Percentiles rank a stretch among this genome's conserved stretches.
Conservation (phyloP, 805 yeast genomes). For the Cyberlindnera veronae region DNA sequence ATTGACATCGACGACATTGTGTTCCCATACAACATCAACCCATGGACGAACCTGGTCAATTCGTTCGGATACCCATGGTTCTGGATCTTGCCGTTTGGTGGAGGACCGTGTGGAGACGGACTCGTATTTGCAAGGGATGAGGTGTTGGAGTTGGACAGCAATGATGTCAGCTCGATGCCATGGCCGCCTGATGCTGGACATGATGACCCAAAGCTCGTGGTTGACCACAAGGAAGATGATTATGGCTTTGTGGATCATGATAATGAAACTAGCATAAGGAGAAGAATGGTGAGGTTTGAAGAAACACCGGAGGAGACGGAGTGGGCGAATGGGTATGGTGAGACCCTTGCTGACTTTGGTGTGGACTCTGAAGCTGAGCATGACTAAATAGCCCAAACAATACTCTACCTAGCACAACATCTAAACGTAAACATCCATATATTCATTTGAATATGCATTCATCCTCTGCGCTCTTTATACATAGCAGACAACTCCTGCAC, state of each 20-base stretch:
- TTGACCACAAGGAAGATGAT: conserved; percentile 17
- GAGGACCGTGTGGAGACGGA: conserved; percentile 61
- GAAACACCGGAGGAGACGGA: conserved; percentile 27
- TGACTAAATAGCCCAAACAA: neutral
- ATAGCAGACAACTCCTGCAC: conserved; percentile 17
- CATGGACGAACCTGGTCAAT: conserved; percentile 47
- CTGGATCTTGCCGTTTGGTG: conserved; percentile 75
- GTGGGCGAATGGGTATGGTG: conserved; percentile 85
- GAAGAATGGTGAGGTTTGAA: conserved; percentile 3
- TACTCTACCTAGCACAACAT: too few species aligned
- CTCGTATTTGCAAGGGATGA: conserved; percentile 53
- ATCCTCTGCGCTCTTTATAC: conserved; percentile 3
- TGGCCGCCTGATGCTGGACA: conserved; percentile 93
- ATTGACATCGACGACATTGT: conserved; percentile 61
- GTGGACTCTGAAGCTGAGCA: conserved; percentile 66
- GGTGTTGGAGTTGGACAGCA: conserved; percentile 40
- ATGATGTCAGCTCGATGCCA: conserved; percentile 64
- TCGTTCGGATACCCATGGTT: conserved; percentile 57
- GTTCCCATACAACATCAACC: conserved; percentile 81
- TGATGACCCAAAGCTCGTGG: conserved; percentile 31
- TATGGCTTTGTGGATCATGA: conserved; percentile 7
- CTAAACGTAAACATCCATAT: neutral
- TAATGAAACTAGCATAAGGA: conserved; percentile 30
- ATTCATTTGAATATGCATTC: neutral
- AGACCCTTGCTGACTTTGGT: conserved; percentile 77